These are phyloP conservation scores for Aristolochia fimbriata DNA, from an alignment of 164 flowering plant species.

Conservation along the genomic window DNA sequence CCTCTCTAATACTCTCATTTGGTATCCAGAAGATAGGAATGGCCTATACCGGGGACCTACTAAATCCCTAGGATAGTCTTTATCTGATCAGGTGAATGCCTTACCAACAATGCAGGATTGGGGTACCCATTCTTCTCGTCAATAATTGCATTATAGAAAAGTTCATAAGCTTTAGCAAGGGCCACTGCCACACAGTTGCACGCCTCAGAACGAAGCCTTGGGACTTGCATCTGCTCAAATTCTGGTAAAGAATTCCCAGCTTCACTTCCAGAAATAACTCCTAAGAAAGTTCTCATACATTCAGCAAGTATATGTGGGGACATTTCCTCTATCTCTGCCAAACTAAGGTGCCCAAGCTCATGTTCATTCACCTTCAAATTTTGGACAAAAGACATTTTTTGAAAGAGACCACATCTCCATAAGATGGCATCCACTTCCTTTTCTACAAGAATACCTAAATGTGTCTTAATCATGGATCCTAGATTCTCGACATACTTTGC, in stretches of 20 bases:
- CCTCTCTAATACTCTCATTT: too few species aligned
- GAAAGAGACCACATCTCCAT: conserved; percentile 53
- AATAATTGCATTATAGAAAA: conserved; percentile 61
- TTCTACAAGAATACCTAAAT: conserved; percentile 47
- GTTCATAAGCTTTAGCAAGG: conserved; percentile 72
- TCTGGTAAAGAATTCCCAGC: conserved; percentile 55
- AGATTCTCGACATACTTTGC: conserved; percentile 54
- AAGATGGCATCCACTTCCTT: conserved; percentile 72
- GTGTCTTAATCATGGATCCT: conserved; percentile 53
- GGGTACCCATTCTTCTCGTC: conserved; percentile 68
- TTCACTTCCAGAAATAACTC: conserved; percentile 69
- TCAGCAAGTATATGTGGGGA: conserved; percentile 64
- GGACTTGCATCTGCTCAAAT: conserved; percentile 86
- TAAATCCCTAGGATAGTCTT: conserved; percentile 85
- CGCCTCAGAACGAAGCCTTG: conserved; percentile 68
- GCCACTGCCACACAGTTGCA: conserved; percentile 49
- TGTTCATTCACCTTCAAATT: conserved; percentile 18
- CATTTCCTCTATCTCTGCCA: conserved; percentile 64
- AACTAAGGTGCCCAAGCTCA: conserved; percentile 17
- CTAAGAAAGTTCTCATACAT: conserved; percentile 65
- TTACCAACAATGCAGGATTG: conserved; percentile 81
- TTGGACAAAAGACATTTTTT: conserved; percentile 52
- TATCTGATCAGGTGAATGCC: conserved; percentile 94
- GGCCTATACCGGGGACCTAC: conserved; percentile 2
- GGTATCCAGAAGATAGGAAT: too few species aligned